phyloP scores from a whole-genome alignment of 1,139 yeast genomes.

The Candida freyschussii region DNA sequence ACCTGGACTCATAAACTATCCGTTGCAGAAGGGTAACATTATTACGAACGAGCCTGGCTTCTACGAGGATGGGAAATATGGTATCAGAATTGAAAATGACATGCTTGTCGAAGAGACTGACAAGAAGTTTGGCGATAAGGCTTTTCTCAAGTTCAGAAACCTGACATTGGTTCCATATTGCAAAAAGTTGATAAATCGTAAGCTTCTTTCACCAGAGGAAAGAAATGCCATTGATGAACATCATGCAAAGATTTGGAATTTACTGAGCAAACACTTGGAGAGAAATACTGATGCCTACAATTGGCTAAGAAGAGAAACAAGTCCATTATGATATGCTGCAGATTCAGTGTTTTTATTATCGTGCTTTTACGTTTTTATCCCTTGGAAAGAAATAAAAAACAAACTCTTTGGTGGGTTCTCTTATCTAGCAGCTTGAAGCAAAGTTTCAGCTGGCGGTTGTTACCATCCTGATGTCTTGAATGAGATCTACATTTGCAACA shows the following conservation, averaged over 20 bases:
- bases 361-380: too few relatives aligned
- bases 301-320: conserved; percentile 78
- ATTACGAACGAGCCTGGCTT: conserved; percentile 95
- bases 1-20: conserved; percentile 28
- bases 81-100: conserved; percentile 87
- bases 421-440: too few relatives aligned
- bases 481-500: too few relatives aligned
- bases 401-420: too few relatives aligned
- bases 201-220: conserved; percentile 59
- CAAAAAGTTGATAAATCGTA: conserved; percentile 54
- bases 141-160: conserved; percentile 75
- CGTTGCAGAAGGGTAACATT: conserved; percentile 56
- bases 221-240: conserved; percentile 63
- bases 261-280: conserved; percentile 42
- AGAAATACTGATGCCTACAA: conserved; percentile 50
- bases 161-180: conserved; percentile 90
- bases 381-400: too few relatives aligned
- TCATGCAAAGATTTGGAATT: conserved; percentile 58
- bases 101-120: conserved; percentile 47
- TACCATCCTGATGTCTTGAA: too few relatives aligned
- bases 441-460: too few relatives aligned
- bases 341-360: too few relatives aligned
- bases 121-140: conserved; percentile 42
- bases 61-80: conserved; percentile 89
- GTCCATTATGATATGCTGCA: conserved; percentile 17